phyloP scores from a whole-genome alignment of 352 stramenopile genomes.

The Peronospora belbahrii region DNA sequence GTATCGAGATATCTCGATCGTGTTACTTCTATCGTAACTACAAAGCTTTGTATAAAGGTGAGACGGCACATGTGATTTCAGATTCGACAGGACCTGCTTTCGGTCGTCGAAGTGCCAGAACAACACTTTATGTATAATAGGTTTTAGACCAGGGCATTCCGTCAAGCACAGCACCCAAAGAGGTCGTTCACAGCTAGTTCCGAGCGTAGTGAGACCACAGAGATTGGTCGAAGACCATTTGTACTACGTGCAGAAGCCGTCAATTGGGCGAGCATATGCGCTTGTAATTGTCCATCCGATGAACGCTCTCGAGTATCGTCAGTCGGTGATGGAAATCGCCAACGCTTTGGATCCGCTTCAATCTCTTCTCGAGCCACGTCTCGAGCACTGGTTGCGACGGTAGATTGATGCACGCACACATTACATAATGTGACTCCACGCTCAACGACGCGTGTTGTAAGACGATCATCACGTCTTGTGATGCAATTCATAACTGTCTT shows the following conservation, averaged over 20 bases:
- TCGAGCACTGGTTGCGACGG: conserved; percentile 26
- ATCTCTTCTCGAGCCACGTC: conserved; percentile 36
- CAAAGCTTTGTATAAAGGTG: neutral
- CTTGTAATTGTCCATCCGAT: conserved; percentile 12
- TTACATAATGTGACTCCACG: conserved; percentile 34
- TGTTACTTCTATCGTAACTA: conserved; percentile 25
- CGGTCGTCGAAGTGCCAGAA: conserved; percentile 11
- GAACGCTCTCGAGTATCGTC: conserved; percentile 4
- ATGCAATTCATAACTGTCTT: conserved; percentile 29
- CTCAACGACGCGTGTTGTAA: conserved; percentile 19
- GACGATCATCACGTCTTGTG: conserved; percentile 17
- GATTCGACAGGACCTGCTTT: conserved; percentile 17
- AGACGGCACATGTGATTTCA: neutral
- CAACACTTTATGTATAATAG: conserved; percentile 9
- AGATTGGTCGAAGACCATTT: conserved; percentile 9
- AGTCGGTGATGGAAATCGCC: conserved; percentile 13
- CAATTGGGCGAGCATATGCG: conserved; percentile 8
- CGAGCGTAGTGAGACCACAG: conserved; percentile 9
- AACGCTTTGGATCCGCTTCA: conserved; percentile 16
- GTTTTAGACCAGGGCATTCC: neutral
- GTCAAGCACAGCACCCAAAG: conserved; percentile 24
- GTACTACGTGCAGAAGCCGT: conserved; percentile 4
- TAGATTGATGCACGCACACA: conserved; percentile 32
- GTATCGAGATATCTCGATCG: neutral
- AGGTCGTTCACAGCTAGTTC: conserved; percentile 18